phyloP scores from a whole-genome alignment of 257 asterid genomes.

The Ophiorrhiza pumila region DNA sequence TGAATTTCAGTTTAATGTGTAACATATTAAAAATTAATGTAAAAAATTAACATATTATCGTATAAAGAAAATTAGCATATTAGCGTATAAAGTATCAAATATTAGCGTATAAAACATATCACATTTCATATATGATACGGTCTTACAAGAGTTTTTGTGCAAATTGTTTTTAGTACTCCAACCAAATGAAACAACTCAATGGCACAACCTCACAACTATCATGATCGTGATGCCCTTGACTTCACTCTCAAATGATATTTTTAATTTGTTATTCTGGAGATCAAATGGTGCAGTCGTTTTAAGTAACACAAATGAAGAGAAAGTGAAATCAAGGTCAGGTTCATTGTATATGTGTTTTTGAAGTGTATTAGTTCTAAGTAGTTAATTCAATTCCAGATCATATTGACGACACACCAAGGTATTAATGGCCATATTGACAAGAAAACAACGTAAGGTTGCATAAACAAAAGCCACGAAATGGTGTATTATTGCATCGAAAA shows the following conservation, averaged over 20 bases:
- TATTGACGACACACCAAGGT: not conserved
- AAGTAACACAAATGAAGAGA: not conserved
- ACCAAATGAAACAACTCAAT: not conserved
- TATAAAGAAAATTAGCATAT: no score
- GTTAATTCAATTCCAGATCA: not conserved
- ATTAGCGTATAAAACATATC: no score
- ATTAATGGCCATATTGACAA: not conserved
- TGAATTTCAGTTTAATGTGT: no score
- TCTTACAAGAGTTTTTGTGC: no score
- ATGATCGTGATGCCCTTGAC: constrained; percentile 13
- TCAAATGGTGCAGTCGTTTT: not conserved
- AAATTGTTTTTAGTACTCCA: not conserved
- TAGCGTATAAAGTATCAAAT: no score
- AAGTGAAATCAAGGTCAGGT: not conserved
- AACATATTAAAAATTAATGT: no score
- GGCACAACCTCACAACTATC: not conserved
- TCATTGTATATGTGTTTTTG: not conserved
- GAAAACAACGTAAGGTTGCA: not conserved
- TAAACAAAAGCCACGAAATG: no score
- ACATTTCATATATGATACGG: no score
- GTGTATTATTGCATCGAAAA: no score
- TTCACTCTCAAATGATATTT: not conserved
- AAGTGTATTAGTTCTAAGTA: not conserved
- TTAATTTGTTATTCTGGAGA: not conserved
- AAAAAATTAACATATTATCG: no score